Evolutionary conservation across 768 basidiomycete genomes (phyloP).

Genomic region (Boletellus sp.): DNA sequence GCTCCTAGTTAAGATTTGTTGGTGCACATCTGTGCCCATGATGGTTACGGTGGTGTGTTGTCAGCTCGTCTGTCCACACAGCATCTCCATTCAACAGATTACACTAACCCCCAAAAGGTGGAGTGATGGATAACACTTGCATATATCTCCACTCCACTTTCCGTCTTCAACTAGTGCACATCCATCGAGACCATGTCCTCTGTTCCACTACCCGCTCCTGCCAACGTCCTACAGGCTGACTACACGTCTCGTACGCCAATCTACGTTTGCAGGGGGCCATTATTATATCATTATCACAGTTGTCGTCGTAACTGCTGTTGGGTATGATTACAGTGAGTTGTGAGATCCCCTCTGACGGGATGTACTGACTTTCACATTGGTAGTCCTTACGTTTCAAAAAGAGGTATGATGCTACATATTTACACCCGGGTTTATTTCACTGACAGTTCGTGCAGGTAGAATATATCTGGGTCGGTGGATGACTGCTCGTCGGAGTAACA

Average conservation of each 20-base stretch:
- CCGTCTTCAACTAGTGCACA: too few relatives aligned
- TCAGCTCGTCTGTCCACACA: too few relatives aligned
- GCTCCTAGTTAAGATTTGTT: too few relatives aligned
- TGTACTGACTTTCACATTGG: background rate
- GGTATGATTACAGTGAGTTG: background rate
- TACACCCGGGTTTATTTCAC: background rate
- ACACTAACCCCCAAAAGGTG: too few relatives aligned
- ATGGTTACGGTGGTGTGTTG: too few relatives aligned
- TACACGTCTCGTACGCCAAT: background rate
- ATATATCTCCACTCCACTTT: too few relatives aligned
- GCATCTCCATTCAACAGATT: too few relatives aligned
- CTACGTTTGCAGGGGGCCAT: too few relatives aligned
- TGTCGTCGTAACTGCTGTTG: background rate
- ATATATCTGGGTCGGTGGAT: background rate
- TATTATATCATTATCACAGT: background rate
- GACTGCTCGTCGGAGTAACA: background rate
- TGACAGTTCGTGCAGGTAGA: background rate
- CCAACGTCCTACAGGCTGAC: background rate
- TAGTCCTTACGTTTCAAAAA: slow-evolving; percentile 1
- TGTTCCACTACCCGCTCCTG: background rate
- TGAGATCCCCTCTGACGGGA: background rate
- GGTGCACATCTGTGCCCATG: too few relatives aligned
- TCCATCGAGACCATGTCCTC: too few relatives aligned
- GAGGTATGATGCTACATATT: slow-evolving; percentile 2
- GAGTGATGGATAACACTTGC: too few relatives aligned